These are phyloP conservation scores for Didymella pomorum DNA, from an alignment of 2,329 filamentous ascomycete species.

Conservation along the genomic window DNA sequence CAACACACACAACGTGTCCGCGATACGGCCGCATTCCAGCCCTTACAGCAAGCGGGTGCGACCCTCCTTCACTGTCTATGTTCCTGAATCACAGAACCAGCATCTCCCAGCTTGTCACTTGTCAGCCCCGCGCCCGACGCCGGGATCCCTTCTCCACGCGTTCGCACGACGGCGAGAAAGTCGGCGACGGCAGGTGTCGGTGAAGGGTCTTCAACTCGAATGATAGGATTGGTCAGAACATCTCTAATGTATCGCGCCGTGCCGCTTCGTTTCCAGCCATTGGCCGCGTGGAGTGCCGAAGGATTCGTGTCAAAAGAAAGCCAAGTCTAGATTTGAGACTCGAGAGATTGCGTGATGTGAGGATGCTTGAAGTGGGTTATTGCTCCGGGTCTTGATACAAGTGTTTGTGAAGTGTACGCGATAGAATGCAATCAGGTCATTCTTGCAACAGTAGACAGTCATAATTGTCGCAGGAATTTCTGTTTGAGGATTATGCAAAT, in stretches of 20 bases:
- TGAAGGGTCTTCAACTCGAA: background rate
- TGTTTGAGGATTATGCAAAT: background rate
- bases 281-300: constrained; percentile 8
- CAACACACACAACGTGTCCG: constrained; percentile 8
- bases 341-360: constrained; percentile 16
- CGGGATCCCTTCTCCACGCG: constrained; percentile 20
- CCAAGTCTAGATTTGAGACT: constrained; percentile 12
- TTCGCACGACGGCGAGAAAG: constrained; percentile 4
- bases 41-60: constrained; percentile 14
- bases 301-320: constrained; percentile 7
- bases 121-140: constrained; percentile 6
- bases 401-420: background rate
- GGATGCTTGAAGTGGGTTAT: constrained; percentile 10
- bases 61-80: constrained; percentile 10
- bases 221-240: constrained; percentile 5
- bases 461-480: constrained; percentile 3
- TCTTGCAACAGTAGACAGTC: background rate
- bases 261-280: constrained; percentile 20
- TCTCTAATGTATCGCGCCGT: constrained; percentile 11
- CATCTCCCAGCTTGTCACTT: constrained; percentile 24
- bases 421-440: constrained; percentile 1
- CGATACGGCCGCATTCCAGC: background rate
- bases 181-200: constrained; percentile 4
- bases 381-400: constrained; percentile 16
- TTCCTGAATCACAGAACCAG: constrained; percentile 10